These are phyloP conservation scores for Cladosporium sp. DNA, from an alignment of 2,329 filamentous ascomycete genomes.

Conservation along the genomic window DNA sequence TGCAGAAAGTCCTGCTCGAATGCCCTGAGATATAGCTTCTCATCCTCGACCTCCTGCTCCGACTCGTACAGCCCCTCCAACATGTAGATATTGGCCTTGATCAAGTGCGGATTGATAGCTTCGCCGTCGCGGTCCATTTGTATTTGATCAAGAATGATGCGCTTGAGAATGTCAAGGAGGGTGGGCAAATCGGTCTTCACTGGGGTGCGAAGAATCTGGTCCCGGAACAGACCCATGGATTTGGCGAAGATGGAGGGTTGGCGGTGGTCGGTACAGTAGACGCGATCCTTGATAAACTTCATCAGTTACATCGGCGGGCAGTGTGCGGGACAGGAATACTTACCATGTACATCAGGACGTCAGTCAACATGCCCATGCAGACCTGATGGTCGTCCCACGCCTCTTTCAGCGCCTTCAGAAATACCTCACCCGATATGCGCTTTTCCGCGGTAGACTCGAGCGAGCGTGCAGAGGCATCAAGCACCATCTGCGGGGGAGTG, in stretches of 20 bases:
- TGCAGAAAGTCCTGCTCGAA: conserved; percentile 78
- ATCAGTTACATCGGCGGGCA: not conserved
- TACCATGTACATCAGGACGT: conserved; percentile 84
- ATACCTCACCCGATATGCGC: conserved; percentile 74
- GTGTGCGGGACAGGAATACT: not conserved
- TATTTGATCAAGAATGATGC: conserved; percentile 84
- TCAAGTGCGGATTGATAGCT: conserved; percentile 74
- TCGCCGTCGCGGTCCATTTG: conserved; percentile 89
- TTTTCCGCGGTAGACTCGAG: conserved; percentile 57
- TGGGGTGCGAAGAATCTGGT: conserved; percentile 69
- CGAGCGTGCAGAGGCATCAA: conserved; percentile 32
- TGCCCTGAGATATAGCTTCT: conserved; percentile 76
- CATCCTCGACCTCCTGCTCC: conserved; percentile 68
- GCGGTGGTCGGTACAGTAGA: conserved; percentile 69
- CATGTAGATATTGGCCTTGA: conserved; percentile 85
- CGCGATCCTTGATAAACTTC: conserved; percentile 58
- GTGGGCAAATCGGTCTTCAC: conserved; percentile 44
- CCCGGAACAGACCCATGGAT: conserved; percentile 83
- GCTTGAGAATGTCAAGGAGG: conserved; percentile 73
- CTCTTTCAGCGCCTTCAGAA: conserved; percentile 69
- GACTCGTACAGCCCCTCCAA: conserved; percentile 83
- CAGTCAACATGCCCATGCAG: conserved; percentile 94
- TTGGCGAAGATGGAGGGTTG: conserved; percentile 76
- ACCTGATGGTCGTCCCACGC: conserved; percentile 87
- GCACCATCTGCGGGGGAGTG: conserved; percentile 62